These are phyloP conservation scores for Dictyostelium intermedium DNA, from an alignment of 78 protist genomes.

Conservation along the genomic window DNA sequence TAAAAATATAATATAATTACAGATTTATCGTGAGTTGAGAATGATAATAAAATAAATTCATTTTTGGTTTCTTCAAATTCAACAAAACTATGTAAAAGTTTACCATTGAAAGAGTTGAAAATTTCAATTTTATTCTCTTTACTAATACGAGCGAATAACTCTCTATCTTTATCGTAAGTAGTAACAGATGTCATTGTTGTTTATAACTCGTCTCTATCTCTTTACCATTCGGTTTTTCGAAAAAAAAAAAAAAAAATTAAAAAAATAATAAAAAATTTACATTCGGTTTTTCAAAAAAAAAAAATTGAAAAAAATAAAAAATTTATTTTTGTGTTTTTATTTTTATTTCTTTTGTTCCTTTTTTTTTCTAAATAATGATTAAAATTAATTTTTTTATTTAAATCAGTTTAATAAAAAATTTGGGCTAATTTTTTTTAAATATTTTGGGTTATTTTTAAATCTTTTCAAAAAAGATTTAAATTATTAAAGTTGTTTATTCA, in stretches of 20 bases:
- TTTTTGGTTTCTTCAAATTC: not conserved
- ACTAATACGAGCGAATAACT: conserved; percentile 2
- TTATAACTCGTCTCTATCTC: not conserved
- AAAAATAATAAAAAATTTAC: not conserved
- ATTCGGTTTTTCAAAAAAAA: not conserved
- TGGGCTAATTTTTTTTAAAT: no score
- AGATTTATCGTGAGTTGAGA: not conserved
- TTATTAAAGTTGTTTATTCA: no score
- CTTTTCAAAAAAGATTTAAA: no score
- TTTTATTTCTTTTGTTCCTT: no score
- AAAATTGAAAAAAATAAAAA: no score
- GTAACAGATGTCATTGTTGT: not conserved
- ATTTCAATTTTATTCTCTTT: not conserved
- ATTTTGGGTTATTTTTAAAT: no score
- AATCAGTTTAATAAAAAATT: no score
- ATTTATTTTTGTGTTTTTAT: no score
- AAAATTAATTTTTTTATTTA: no score
- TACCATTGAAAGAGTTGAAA: conserved; percentile 5
- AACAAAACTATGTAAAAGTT: not conserved
- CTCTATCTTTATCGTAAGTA: conserved; percentile 21
- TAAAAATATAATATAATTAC: not conserved
- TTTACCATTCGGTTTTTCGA: not conserved
- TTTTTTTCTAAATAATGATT: no score
- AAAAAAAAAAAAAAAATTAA: not conserved
- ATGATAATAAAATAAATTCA: not conserved